Evolutionary conservation across 129 eudicot species (phyloP).

Genomic region (Glebionis coronaria): DNA sequence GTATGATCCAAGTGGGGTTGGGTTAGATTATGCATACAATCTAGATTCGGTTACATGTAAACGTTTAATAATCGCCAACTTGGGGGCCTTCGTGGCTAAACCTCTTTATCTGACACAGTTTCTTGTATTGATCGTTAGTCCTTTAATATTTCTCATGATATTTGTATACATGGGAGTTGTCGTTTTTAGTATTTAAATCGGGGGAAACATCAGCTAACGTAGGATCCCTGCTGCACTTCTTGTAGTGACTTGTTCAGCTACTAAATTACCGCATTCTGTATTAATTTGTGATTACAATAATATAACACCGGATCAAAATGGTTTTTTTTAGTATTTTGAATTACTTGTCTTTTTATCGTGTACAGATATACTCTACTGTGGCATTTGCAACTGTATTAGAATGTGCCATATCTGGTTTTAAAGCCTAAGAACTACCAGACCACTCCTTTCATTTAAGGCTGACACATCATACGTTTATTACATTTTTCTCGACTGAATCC

Average conservation of each 20-base stretch:
- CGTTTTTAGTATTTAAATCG: neutral
- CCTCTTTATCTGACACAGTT: slow-evolving; percentile 7
- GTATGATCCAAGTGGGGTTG: slow-evolving; percentile 17
- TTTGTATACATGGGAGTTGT: slow-evolving; percentile 12
- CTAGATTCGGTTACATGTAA: slow-evolving; percentile 7
- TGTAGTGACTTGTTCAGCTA: neutral
- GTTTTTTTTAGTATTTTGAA: no score
- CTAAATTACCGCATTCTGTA: neutral
- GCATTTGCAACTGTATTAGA: no score
- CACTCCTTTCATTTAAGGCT: no score
- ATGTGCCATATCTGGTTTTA: no score
- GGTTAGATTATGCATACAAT: slow-evolving; percentile 14
- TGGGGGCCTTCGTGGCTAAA: slow-evolving; percentile 13
- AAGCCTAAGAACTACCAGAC: no score
- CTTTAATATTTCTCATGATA: neutral
- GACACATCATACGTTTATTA: no score
- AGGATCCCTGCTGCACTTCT: slow-evolving; percentile 4
- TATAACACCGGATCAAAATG: neutral
- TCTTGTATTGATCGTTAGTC: neutral
- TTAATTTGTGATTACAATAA: neutral
- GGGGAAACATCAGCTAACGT: neutral
- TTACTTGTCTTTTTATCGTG: no score
- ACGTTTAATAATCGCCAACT: slow-evolving; percentile 17
- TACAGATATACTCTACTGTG: no score
- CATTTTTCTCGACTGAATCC: no score